Percentiles rank a stretch among this genome's conserved stretches.
Conservation (phyloP, 2,329 filamentous ascomycete genomes). For the Ciborinia camelliae region DNA sequence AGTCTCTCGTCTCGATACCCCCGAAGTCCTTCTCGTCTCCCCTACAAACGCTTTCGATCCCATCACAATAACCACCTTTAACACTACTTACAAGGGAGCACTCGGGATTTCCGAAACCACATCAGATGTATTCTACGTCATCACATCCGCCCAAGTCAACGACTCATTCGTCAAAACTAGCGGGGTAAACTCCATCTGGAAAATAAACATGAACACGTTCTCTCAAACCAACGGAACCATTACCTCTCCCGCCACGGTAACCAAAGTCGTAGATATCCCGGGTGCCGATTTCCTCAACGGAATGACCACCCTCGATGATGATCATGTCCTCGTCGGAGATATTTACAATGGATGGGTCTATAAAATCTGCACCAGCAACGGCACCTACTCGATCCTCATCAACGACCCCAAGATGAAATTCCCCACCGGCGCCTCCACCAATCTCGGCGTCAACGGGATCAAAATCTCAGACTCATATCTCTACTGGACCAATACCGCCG, state of each 20-base stretch:
- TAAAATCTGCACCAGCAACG: slow-evolving; percentile 28
- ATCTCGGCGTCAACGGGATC: slow-evolving; percentile 33
- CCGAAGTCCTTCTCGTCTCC: slow-evolving; percentile 39
- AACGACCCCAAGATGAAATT: slow-evolving; percentile 31
- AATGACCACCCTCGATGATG: slow-evolving; percentile 24
- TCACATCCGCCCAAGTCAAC: slow-evolving; percentile 33
- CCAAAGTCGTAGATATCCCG: slow-evolving; percentile 21
- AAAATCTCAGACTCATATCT: slow-evolving; percentile 30
- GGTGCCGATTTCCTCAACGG: slow-evolving; percentile 32
- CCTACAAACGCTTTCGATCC: slow-evolving; percentile 26
- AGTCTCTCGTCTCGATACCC: slow-evolving; percentile 35
- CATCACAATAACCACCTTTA: slow-evolving; percentile 33
- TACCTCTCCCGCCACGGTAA: slow-evolving; percentile 9
- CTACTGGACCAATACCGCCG: slow-evolving; percentile 34
- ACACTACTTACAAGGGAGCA: slow-evolving; percentile 31
- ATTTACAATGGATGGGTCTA: slow-evolving; percentile 30
- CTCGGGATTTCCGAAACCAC: slow-evolving; percentile 40
- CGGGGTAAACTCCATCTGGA: slow-evolving; percentile 29
- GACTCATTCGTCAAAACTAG: slow-evolving; percentile 31
- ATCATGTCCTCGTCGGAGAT: slow-evolving; percentile 30
- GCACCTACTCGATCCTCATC: slow-evolving; percentile 28
- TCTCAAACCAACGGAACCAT: not conserved
- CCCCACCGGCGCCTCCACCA: slow-evolving; percentile 15
- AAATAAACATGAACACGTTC: slow-evolving; percentile 30
- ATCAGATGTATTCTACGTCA: slow-evolving; percentile 36